Evolutionary conservation across 2,329 filamentous ascomycete species (phyloP).

Genomic region (Talaromyces sp.): DNA sequence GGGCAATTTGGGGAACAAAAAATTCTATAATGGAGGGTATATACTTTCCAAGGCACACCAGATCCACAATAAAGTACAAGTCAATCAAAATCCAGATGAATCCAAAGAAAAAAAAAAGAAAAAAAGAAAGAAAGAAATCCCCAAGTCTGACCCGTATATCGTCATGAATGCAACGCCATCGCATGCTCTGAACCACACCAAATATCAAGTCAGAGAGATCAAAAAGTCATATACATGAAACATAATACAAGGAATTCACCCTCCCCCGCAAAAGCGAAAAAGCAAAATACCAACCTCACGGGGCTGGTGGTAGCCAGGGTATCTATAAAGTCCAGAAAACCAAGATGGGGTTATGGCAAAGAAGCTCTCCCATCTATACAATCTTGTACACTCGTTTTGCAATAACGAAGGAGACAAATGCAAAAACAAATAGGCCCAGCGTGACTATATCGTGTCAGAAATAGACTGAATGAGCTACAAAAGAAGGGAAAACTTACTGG

Average conservation of each 20-base stretch:
- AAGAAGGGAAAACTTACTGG: conserved; percentile 41
- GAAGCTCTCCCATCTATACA: conserved; percentile 52
- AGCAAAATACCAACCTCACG: neutral
- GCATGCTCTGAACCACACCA: conserved; percentile 8
- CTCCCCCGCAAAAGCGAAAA: too few species aligned
- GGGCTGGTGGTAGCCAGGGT: neutral
- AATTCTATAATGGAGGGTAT: neutral
- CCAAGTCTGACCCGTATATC: conserved; percentile 12
- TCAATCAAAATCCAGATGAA: neutral
- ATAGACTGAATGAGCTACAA: neutral
- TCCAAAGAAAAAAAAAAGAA: neutral
- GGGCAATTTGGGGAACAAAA: too few species aligned
- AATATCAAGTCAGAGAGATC: conserved; percentile 1
- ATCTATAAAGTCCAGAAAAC: conserved; percentile 12
- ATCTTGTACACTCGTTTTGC: conserved; percentile 84
- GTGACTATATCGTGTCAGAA: conserved; percentile 54
- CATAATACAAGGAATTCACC: neutral
- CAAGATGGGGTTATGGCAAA: neutral
- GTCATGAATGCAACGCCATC: conserved; percentile 11
- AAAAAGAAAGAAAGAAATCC: neutral
- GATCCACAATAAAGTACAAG: neutral
- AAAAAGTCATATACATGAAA: neutral
- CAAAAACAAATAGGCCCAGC: conserved; percentile 75
- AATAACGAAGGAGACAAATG: conserved; percentile 74
- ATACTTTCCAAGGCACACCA: neutral